Base-by-base conservation (phyloP, 345 rosid genomes). In the Gossypium anomalum region DNA sequence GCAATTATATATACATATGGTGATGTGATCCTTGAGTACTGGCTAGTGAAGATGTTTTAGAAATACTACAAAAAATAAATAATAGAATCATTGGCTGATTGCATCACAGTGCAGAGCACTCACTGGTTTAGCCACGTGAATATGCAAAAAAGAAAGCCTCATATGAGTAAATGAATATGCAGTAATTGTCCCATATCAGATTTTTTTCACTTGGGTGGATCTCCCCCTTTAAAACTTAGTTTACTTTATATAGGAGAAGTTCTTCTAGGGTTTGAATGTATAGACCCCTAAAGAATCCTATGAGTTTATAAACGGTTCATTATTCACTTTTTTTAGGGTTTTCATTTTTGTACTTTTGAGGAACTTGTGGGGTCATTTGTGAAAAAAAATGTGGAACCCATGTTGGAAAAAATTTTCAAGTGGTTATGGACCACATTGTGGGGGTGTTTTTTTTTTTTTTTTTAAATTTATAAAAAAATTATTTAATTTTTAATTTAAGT, bases 41-140 rank as follows among this genome's bases (percentile, higher is more conserved):
- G 52, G 16, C 52, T 12, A 12, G 0, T 9, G 27, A 20, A 5
- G 7, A 22, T 52, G 25, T 38, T 56, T 23, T 51, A 29, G 3
- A 53, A 53, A 38, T 16, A 63, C 12, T 16, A 17, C 22, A 9
- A 34, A 53, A 53, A 34, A 34, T 34, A 34, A 34, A 34, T 5
- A 34, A 17, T 41, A 43, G 22, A 44, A 55, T 72, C 22, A 22
- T 72, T 59, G 64, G 57, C 41, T 34, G 41, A 5, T 34, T 34
- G 41, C 41, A 34, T 5, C 41, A 34, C 41, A 62, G 9, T 5
- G 67, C 75, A 70, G 9, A 15, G 52, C 56, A 57, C 70, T 75
- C 70, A 56, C 8, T 51, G 65, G 75, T 6, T 29, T 52, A 51
- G 72, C 77, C 83, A 73, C 75, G 75, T 80, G 77, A 80, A 57